These are phyloP conservation scores for Ceratobasidium sp. DNA, from an alignment of 1,284 basidiomycete species.

Conservation along the genomic window DNA sequence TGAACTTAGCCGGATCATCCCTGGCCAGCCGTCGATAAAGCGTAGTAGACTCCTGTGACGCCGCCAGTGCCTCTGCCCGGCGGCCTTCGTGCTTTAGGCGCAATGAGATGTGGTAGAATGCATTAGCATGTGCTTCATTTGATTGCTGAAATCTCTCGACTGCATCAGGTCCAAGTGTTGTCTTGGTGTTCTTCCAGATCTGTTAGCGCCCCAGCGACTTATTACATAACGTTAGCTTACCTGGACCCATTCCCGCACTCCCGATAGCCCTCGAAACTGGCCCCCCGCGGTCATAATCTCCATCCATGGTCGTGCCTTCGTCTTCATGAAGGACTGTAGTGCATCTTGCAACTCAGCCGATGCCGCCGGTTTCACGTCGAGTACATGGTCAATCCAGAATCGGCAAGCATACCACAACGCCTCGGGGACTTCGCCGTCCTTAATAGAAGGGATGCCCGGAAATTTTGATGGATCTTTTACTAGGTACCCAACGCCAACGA, in stretches of 20 bases:
- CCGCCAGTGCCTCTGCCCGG: not conserved
- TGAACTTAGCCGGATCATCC: not conserved
- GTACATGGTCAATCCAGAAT: constrained; percentile 7
- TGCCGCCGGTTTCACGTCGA: not conserved
- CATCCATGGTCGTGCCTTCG: constrained; percentile 3
- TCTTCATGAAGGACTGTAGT: not conserved
- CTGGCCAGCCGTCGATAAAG: not conserved
- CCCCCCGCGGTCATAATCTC: not conserved
- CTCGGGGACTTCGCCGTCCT: not conserved
- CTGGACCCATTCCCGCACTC: not conserved
- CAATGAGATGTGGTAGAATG: too few species aligned
- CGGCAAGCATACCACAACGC: constrained; percentile 6
- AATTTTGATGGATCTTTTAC: not conserved
- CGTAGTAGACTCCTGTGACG: not conserved
- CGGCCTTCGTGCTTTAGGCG: not conserved
- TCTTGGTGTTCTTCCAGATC: too few species aligned
- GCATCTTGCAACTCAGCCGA: not conserved
- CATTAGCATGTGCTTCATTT: too few species aligned
- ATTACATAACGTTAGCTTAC: too few species aligned
- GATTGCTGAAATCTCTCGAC: too few species aligned
- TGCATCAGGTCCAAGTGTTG: too few species aligned
- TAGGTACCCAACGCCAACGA: not conserved
- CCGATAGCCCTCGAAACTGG: not conserved
- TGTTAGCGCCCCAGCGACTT: too few species aligned
- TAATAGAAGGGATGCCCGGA: not conserved